Percentiles rank a stretch among this genome's conserved stretches.
Evolutionary conservation across 345 rosid species (phyloP).

Genomic region (Aquilaria yunnanensis): DNA sequence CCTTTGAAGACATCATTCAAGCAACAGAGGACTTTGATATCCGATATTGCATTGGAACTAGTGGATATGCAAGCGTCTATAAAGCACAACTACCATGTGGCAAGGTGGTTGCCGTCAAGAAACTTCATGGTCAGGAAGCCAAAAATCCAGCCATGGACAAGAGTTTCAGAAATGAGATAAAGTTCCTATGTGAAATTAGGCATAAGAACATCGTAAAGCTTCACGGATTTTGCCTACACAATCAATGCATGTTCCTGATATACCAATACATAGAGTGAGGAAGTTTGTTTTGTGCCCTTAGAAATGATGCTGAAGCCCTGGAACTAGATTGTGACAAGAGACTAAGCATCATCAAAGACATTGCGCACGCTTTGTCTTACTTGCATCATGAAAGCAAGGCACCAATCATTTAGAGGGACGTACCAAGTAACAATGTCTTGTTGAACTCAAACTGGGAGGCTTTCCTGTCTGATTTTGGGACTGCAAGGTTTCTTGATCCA

Average conservation of each 20-base stretch:
- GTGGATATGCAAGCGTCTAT: constrained; percentile 7
- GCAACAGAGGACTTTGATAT: constrained; percentile 8
- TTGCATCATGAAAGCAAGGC: constrained; percentile 9
- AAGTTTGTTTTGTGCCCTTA: constrained; percentile 3
- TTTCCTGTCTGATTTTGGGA: constrained; percentile 12
- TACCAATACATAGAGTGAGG: constrained; percentile 3
- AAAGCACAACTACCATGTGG: constrained; percentile 3
- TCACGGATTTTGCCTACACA: constrained; percentile 7
- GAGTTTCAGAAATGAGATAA: constrained; percentile 5
- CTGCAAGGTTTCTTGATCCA: constrained; percentile 10
- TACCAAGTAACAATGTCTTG: constrained; percentile 13
- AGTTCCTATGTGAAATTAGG: neutral
- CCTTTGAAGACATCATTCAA: constrained; percentile 1
- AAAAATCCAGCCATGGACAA: neutral
- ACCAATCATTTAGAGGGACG: constrained; percentile 8
- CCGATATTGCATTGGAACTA: constrained; percentile 6
- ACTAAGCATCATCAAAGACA: constrained; percentile 1
- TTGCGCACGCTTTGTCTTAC: constrained; percentile 9
- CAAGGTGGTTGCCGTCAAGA: constrained; percentile 7
- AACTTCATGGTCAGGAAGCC: constrained; percentile 7
- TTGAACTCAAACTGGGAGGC: constrained; percentile 10
- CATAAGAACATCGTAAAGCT: constrained; percentile 9
- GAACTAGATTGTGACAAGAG: constrained; percentile 8
- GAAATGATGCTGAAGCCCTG: constrained; percentile 8
- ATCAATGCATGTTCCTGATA: constrained; percentile 3